Percentiles rank a stretch among this genome's conserved stretches.
phyloP scores from a whole-genome alignment of 2,329 filamentous ascomycete species.

The Byssochlamys sp. region DNA sequence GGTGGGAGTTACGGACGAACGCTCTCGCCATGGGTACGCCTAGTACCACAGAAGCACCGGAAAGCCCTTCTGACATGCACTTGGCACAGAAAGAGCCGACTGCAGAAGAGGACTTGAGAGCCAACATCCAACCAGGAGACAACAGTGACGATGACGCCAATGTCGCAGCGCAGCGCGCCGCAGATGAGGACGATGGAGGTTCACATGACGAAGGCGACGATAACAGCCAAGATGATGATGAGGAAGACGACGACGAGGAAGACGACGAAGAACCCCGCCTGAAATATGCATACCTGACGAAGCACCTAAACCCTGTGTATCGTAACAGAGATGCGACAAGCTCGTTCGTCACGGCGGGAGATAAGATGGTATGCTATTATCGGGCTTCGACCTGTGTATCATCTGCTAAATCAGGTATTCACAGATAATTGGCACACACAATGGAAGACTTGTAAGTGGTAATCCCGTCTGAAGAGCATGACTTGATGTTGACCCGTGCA shows the following conservation, averaged over 20 bases:
- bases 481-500: slow-evolving; percentile 28
- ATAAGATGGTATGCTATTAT: slow-evolving; percentile 71
- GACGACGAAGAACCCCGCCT: slow-evolving; percentile 89
- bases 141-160: slow-evolving; percentile 2
- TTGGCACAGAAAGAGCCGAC: slow-evolving; percentile 10
- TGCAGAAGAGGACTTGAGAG: slow-evolving; percentile 6
- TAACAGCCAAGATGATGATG: slow-evolving; percentile 13
- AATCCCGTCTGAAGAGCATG: not conserved
- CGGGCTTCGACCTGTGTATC: slow-evolving; percentile 2
- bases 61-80: slow-evolving; percentile 13
- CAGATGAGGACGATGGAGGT: slow-evolving; percentile 15
- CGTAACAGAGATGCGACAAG: slow-evolving; percentile 92
- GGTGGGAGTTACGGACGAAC: slow-evolving; percentile 11
- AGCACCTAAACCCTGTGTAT: slow-evolving; percentile 69
- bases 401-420: slow-evolving; percentile 24
- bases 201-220: slow-evolving; percentile 13
- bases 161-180: slow-evolving; percentile 5
- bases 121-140: not conserved
- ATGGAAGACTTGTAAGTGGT: slow-evolving; percentile 76
- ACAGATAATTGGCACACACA: slow-evolving; percentile 85
- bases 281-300: slow-evolving; percentile 83
- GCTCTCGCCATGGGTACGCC: slow-evolving; percentile 31
- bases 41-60: slow-evolving; percentile 21
- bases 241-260: slow-evolving; percentile 59
- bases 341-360: slow-evolving; percentile 76